A percentile compares a stretch with the other conserved stretches of the same genome.
Evolutionary conservation across 805 yeast species (phyloP).

Genomic region (Candida morakotiae): DNA sequence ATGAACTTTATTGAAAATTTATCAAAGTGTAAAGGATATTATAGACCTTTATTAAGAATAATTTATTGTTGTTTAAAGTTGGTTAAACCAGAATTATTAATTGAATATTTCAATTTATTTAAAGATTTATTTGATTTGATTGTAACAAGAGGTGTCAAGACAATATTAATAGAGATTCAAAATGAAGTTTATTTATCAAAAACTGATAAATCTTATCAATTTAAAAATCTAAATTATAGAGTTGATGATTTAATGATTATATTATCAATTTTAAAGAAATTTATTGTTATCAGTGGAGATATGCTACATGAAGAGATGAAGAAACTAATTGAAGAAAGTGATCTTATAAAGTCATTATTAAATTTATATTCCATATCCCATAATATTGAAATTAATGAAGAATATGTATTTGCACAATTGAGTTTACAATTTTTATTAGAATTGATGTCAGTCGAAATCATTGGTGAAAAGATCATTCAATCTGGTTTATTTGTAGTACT

Average conservation of each 20-base stretch:
- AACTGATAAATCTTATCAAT: conserved; percentile 25
- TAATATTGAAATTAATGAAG: conserved; percentile 53
- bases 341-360: conserved; percentile 58
- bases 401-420: conserved; percentile 68
- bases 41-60: conserved; percentile 60
- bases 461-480: conserved; percentile 64
- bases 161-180: conserved; percentile 55
- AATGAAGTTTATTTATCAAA: conserved; percentile 46
- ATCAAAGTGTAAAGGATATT: conserved; percentile 34
- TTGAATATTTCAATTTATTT: conserved; percentile 48
- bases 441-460: conserved; percentile 52
- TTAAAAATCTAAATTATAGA: conserved; percentile 38
- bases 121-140: conserved; percentile 57
- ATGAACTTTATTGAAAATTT: conserved; percentile 45
- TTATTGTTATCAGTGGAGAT: conserved; percentile 46
- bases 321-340: conserved; percentile 49
- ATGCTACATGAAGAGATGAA: conserved; percentile 50
- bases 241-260: conserved; percentile 64
- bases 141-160: conserved; percentile 61
- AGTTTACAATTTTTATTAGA: conserved; percentile 67
- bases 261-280: conserved; percentile 58
- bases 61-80: conserved; percentile 45
- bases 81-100: conserved; percentile 37
- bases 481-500: conserved; percentile 63
- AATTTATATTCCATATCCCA: conserved; percentile 69